Evolutionary conservation across 2,329 filamentous ascomycete genomes (phyloP), one percentile per base, ranked within the genome.

Genomic region (Penicillium freii): DNA sequence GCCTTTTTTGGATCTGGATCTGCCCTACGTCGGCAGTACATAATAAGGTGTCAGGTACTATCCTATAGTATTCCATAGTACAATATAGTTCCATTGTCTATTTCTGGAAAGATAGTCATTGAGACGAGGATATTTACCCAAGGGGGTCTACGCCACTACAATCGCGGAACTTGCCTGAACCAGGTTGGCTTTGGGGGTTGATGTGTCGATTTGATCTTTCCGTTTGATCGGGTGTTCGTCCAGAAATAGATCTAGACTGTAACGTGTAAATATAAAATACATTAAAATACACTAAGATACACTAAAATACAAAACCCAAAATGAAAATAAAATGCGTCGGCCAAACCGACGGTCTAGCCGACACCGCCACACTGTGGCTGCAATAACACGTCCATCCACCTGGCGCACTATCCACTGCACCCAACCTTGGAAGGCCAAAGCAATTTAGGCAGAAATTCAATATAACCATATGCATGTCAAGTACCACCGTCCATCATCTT

Each of bases 401-500:
- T 33, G 31, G 11, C 11, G n/a, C n/a, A n/a, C 23, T 27, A 21
- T n/a, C 38, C 23, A 27, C 31, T 33, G 11, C 31, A 33, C 29
- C 29, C 29, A 33, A 33, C 11, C 31, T 15, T 11, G 1, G 11
- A 33, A 33, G 31, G 31, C 27, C 17, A 17, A 17, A 17, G 15
- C 33, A 34, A 19, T 31, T 23, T 25, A 49, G 46, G 46, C 48
- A 54, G 29, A 42, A 4, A 39, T 51, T 34, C 40, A 49, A 21
- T 46, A 47, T 10, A 44, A 43, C 23, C 39, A 23, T 45, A 52
- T 57, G 57, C 49, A 47, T 44, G 52, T 45, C 52, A 38, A 39
- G 40, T 49, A 56, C 51, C 23, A 48, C 56, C 44, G 57, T 48
- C 31, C 31, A 64, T 57, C 61, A 57, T 57, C 44, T 36, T 47